Percentiles rank a stretch among this genome's conserved stretches.
Conservation (phyloP, 371 early-diverging fungal genomes). For the Lichtheimia ornata region DNA sequence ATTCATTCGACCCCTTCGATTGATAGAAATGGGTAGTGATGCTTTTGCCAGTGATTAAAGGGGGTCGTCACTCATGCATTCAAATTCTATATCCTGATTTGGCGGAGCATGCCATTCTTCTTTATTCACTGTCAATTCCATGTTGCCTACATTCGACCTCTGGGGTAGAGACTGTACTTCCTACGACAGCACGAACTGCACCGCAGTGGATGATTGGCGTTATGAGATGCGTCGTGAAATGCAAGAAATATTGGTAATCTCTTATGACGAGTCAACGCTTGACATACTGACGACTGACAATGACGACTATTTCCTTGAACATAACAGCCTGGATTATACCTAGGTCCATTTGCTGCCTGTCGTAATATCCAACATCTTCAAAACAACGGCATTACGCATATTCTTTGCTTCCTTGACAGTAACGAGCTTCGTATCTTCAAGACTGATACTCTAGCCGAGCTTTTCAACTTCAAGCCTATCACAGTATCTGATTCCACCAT, state of each 20-base stretch:
- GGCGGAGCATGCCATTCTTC: too few species aligned
- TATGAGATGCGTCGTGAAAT: constrained; percentile 85
- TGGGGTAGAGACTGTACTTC: background rate
- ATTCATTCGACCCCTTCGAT: too few species aligned
- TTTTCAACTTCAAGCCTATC: constrained; percentile 40
- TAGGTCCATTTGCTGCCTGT: constrained; percentile 80
- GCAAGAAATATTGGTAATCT: constrained; percentile 71
- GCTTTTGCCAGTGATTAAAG: too few species aligned
- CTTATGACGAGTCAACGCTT: too few species aligned
- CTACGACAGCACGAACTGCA: constrained; percentile 13
- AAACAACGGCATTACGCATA: constrained; percentile 67
- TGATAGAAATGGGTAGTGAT: too few species aligned
- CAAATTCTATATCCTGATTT: too few species aligned
- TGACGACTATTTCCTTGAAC: background rate
- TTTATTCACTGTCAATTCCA: background rate
- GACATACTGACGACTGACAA: background rate
- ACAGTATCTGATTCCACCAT: constrained; percentile 63
- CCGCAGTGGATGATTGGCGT: constrained; percentile 58
- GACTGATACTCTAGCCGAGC: constrained; percentile 18
- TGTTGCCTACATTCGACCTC: background rate
- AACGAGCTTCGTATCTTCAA: constrained; percentile 54
- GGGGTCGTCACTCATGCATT: too few species aligned
- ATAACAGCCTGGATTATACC: constrained; percentile 65
- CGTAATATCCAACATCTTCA: constrained; percentile 57
- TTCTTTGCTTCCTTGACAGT: constrained; percentile 72